Evolutionary conservation across 495 filamentous ascomycete genomes (phyloP).

Genomic region (Lentithecium fluviatile): DNA sequence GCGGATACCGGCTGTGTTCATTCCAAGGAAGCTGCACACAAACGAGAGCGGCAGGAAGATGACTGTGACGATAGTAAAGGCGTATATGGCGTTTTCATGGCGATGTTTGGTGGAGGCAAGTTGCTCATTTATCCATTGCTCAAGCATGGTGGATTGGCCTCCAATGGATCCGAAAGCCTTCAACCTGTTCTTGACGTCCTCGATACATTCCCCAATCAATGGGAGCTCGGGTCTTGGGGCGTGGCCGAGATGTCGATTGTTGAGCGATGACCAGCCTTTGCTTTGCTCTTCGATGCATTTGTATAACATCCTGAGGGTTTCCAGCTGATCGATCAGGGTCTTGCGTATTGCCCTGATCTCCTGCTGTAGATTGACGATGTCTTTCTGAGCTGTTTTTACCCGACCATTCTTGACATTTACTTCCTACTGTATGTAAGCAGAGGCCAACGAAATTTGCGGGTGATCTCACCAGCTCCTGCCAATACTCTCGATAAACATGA

Average conservation of each 20-base stretch:
- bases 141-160: not conserved
- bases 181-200: not conserved
- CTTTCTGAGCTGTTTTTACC: not conserved
- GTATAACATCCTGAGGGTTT: not conserved
- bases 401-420: not conserved
- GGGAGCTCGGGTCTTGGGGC: not conserved
- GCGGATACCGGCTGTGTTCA: conserved; percentile 32
- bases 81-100: conserved; percentile 41
- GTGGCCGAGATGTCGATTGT: not conserved
- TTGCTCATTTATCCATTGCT: not conserved
- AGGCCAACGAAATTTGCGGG: too few relatives aligned
- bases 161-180: not conserved
- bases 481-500: conserved; percentile 6
- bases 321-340: not conserved
- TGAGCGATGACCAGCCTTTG: conserved; percentile 1
- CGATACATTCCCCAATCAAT: conserved; percentile 3
- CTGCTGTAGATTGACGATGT: not conserved
- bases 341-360: not conserved
- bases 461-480: conserved; percentile 5
- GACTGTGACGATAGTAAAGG: conserved; percentile 46
- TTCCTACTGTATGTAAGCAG: conserved; percentile 1
- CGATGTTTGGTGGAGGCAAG: conserved; percentile 27
- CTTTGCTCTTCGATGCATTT: not conserved
- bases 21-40: conserved; percentile 44
- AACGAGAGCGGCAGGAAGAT: conserved; percentile 48